Base-by-base conservation (phyloP, 2,329 filamentous ascomycete genomes). In the Ophiocordyceps camponoti-saundersi region DNA sequence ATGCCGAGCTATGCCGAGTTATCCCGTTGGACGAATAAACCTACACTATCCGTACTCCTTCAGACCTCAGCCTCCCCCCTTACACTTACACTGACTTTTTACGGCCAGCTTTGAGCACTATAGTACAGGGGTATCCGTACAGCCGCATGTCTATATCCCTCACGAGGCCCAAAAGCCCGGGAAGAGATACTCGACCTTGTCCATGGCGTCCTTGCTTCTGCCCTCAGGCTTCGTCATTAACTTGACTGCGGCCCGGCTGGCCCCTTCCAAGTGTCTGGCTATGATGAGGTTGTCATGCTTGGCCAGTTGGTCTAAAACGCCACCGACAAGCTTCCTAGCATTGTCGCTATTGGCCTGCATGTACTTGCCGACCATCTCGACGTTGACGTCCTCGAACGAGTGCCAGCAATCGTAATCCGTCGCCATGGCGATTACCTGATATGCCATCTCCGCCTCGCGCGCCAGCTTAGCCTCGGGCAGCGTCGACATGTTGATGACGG, bases 351-450 rank as follows among this genome's bases (percentile, higher is more conserved):
- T 98, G 54, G 87, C 83, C 61, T 84, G 82, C 92, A 98, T 98
- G 66, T 94, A 86, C 50, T 79, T 83, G 80, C 95, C 86, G 48
- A 98, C 92, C 85, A 96, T 94, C 64, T 89, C 85, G 21, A 98
- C 92, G 51, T 88, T 89, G 51, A 98, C 92, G 53, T 85, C 85
- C 48, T 79, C 83, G 44, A 75, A 76, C 20, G 76, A 79, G 61
- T 89, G 84, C 92, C 92, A 98, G 78, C 90, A 96, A 71, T 98
- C 92, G 65, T 98, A 98, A 70, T 98, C 92, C 26, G 92, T 98
- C 32, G 87, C 86, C 92, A 98, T 98, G 73, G 90, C 95, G 59
- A 98, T 94, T 77, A 95, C 93, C 70, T 94, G 88, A 66, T 96
- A 96, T 34, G 83, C 84, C 56, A 98, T 84, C 71, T 98, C 92